A percentile compares a stretch with the other conserved stretches of the same genome.
These are phyloP conservation scores for Naganishia sp. DNA, from an alignment of 1,284 basidiomycete genomes.

Conservation along the genomic window DNA sequence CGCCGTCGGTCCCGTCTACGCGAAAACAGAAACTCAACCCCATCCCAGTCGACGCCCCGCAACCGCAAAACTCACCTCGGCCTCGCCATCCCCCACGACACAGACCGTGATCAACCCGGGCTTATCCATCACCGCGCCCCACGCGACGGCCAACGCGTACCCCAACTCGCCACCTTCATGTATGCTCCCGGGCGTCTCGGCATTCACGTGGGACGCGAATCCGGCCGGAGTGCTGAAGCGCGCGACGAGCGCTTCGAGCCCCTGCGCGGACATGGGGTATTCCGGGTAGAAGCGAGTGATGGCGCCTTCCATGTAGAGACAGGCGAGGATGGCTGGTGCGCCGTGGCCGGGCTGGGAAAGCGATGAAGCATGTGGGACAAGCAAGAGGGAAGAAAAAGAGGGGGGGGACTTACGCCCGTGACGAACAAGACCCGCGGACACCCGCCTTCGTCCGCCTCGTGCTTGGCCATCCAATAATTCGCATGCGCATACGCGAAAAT, in stretches of 20 bases:
- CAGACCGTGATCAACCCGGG: slow-evolving; percentile 77
- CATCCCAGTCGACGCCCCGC: neutral
- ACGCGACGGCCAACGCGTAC: slow-evolving; percentile 79
- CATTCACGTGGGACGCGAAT: slow-evolving; percentile 57
- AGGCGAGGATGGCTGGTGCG: slow-evolving; percentile 76
- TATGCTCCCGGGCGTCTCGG: slow-evolving; percentile 76
- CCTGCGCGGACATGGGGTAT: slow-evolving; percentile 65
- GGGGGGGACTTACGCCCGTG: slow-evolving; percentile 50
- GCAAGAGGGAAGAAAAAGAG: neutral
- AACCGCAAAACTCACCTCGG: neutral
- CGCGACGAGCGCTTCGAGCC: slow-evolving; percentile 60
- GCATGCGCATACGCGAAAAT: slow-evolving; percentile 76
- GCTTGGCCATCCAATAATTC: slow-evolving; percentile 64
- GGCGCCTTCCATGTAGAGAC: slow-evolving; percentile 78
- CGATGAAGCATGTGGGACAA: too few relatives aligned
- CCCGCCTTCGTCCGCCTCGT: slow-evolving; percentile 57
- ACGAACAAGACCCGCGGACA: slow-evolving; percentile 65
- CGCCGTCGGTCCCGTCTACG: slow-evolving; percentile 19
- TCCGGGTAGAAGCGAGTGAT: slow-evolving; percentile 71
- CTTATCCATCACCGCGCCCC: slow-evolving; percentile 82
- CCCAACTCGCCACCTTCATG: slow-evolving; percentile 91
- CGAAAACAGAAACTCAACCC: neutral
- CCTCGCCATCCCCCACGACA: slow-evolving; percentile 83
- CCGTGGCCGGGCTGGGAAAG: slow-evolving; percentile 67
- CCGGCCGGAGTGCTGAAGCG: slow-evolving; percentile 57